Percentiles rank a stretch among this genome's conserved stretches.
These are phyloP conservation scores for Clonostachys byssicola DNA, from an alignment of 2,329 filamentous ascomycete genomes.

Conservation along the genomic window DNA sequence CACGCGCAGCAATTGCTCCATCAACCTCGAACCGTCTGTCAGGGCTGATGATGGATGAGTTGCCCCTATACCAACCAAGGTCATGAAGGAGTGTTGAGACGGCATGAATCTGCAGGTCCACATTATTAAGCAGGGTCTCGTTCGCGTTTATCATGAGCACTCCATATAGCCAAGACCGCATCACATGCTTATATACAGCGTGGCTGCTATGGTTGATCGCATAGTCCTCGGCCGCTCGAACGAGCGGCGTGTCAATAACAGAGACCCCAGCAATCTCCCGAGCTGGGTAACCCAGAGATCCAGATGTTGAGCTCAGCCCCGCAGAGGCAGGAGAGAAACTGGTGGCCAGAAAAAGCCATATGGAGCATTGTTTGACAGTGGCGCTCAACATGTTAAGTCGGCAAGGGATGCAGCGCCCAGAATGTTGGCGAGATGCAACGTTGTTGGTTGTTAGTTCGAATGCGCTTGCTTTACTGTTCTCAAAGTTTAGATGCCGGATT, in stretches of 20 bases:
- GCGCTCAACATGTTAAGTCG: too few relatives aligned
- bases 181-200: conserved; percentile 28
- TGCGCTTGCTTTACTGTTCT: too few relatives aligned
- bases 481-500: too few relatives aligned
- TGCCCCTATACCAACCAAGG: conserved; percentile 31
- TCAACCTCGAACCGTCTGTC: conserved; percentile 45
- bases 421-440: too few relatives aligned
- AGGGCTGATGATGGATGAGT: conserved; percentile 23
- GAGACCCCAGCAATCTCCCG: conserved; percentile 19
- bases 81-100: conserved; percentile 36
- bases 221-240: conserved; percentile 22
- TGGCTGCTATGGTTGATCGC: conserved; percentile 19
- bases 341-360: too few relatives aligned
- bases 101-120: conserved; percentile 30
- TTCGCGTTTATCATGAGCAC: conserved; percentile 10
- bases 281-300: background rate
- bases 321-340: too few relatives aligned
- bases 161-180: conserved; percentile 18
- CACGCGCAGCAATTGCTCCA: conserved; percentile 35
- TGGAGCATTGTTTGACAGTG: too few relatives aligned
- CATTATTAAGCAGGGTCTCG: conserved; percentile 9
- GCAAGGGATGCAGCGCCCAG: too few relatives aligned
- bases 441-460: too few relatives aligned
- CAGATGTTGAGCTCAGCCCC: too few relatives aligned
- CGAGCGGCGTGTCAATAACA: conserved; percentile 25